Conservation (phyloP, 2,329 filamentous ascomycete species). For the Pyricularia pennisetigena region DNA sequence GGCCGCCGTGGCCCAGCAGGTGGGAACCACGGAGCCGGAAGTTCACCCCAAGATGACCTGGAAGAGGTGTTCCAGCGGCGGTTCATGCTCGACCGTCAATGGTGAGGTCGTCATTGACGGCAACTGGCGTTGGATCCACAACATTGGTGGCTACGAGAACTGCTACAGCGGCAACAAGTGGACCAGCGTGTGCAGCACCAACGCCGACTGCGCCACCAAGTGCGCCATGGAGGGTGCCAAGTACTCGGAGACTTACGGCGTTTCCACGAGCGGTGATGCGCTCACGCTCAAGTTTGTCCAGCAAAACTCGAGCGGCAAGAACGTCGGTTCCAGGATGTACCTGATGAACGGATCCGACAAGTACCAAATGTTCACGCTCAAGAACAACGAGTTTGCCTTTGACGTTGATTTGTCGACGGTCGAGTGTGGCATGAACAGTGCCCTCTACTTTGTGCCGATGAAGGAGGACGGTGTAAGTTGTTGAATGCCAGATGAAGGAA, state of each 20-base stretch:
- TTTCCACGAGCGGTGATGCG: conserved; percentile 29
- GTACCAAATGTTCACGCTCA: conserved; percentile 48
- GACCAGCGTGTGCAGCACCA: conserved; percentile 21
- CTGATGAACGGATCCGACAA: conserved; percentile 40
- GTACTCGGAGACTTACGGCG: conserved; percentile 31
- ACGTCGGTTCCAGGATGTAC: conserved; percentile 37
- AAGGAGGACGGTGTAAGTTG: conserved; percentile 34
- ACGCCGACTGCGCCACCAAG: conserved; percentile 24
- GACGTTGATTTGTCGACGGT: conserved; percentile 51
- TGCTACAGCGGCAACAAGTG: conserved; percentile 38
- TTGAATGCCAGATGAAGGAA: not conserved
- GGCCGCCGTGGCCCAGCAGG: conserved; percentile 33
- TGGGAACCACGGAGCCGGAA: conserved; percentile 33
- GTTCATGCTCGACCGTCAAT: conserved; percentile 34
- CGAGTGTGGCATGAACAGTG: conserved; percentile 54
- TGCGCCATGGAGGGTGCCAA: conserved; percentile 26
- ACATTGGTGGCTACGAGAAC: conserved; percentile 32
- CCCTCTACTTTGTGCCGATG: conserved; percentile 51
- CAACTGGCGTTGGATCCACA: conserved; percentile 50
- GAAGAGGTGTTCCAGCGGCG: conserved; percentile 35
- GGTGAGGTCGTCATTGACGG: conserved; percentile 41
- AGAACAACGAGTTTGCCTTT: conserved; percentile 55
- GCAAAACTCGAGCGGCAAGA: conserved; percentile 25
- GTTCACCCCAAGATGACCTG: conserved; percentile 41
- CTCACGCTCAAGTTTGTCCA: conserved; percentile 39